Conservation (phyloP, 208 protist genomes). For the Trypanosoma cruzi region DNA sequence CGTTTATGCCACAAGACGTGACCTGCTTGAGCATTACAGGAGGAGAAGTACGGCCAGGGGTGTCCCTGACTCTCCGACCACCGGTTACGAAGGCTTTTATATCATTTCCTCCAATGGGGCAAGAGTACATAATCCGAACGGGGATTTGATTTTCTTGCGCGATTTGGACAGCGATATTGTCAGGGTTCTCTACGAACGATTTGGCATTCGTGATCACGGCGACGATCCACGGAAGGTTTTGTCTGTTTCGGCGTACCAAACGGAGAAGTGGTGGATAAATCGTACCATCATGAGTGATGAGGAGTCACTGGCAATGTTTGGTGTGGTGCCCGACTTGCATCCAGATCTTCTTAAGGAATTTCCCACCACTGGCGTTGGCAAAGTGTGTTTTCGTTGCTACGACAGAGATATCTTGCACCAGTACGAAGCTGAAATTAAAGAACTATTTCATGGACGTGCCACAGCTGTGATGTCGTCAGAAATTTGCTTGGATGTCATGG, state of each 20-base stretch:
- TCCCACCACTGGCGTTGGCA: constrained; percentile 55
- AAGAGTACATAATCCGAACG: constrained; percentile 50
- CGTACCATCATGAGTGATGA: constrained; percentile 32
- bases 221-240: not conserved
- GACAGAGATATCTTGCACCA: constrained; percentile 36
- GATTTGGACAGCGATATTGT: constrained; percentile 59
- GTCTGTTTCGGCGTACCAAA: constrained; percentile 14
- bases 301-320: constrained; percentile 45
- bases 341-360: constrained; percentile 50
- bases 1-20: constrained; percentile 46
- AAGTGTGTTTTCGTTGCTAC: constrained; percentile 64
- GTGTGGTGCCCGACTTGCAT: constrained; percentile 44
- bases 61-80: not conserved
- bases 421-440: constrained; percentile 44
- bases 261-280: constrained; percentile 7
- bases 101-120: constrained; percentile 71
- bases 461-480: constrained; percentile 56
- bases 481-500: constrained; percentile 66
- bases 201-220: constrained; percentile 24
- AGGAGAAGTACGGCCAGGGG: not conserved
- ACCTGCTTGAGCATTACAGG: constrained; percentile 9
- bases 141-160: constrained; percentile 42
- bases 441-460: constrained; percentile 43
- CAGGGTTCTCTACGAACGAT: constrained; percentile 43
- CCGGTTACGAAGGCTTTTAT: constrained; percentile 40